Base-by-base conservation (phyloP, 2,329 filamentous ascomycete genomes). In the Pseudocercospora vitis region DNA sequence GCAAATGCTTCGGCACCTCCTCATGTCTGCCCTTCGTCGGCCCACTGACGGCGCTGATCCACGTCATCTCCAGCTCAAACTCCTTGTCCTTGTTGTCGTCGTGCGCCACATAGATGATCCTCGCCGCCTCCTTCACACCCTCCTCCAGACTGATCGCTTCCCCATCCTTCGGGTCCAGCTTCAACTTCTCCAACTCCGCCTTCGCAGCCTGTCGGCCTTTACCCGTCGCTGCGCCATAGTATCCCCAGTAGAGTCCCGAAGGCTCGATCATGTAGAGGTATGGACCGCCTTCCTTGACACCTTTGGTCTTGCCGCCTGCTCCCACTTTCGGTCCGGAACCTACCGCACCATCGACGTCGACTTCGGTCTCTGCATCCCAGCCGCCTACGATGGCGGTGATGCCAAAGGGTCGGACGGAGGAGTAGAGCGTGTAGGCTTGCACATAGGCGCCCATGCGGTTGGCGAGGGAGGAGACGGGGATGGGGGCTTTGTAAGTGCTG, bases 61-160 rank as follows among this genome's bases (percentile, higher is more conserved):
- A 99, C 55, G 89, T 95, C 91, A 99, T 95, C 79, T 99, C 94
- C 56, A 99, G 80, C 83, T 99, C 94, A 69, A 97, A 99, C 62
- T 97, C 94, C 81, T 99, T 99, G 77, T 97, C 94, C 79, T 97
- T 97, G 81, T 92, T 97, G 74, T 99, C 94, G 73, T 97, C 94
- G 71, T 99, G 94, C 45, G 92, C 91, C 56, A 96, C 84, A 73
- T 96, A 95, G 75, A 99, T 97, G 75, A 99, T 99, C 58, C 91
- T 81, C 52, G 94, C 94, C 28, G 94, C 94, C 79, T 97, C 89
- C 80, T 95, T 96, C 68, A 99, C 89, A 47, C 87, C 94, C 69
- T 97, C 86, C 69, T 87, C 79, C 55, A 99, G 78, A 58, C 86
- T 88, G 50, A 97, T 81, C 46, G 81, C 86, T 51, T 84, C 87